Evolutionary conservation across 371 early-diverging fungal genomes (phyloP), one percentile per base, ranked within the genome.

Genomic region (Blakeslea trispora): DNA sequence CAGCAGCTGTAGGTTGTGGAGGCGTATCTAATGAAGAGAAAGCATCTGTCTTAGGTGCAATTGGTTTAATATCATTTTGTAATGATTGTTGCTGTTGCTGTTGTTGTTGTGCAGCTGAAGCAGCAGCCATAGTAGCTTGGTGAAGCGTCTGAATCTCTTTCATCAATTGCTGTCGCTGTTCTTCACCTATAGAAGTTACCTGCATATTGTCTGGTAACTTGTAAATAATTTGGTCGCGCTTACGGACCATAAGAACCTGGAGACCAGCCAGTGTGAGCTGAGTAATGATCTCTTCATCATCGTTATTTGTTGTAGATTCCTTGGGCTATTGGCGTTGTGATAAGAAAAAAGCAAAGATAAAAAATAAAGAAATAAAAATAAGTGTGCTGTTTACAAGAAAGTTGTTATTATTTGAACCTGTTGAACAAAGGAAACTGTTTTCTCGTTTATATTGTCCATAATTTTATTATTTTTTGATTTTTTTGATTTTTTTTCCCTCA

Each of bases 131-230:
- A 1, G 77, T 72, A 0, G 79, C 37, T 37, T 37, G 37, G 14
- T 37, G 37, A 1, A 37, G 37, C 11, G 42, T n/a, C 17, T 42
- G 42, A 3, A 37, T 37, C 11, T 37, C 37, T 14, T 37, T 37
- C 14, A 37, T 37, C 14, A 37, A 10, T 11, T 37, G 37, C 11
- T 37, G 37, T 37, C 37, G 3, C 11, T 37, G 37, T 10, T 37
- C 37, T 37, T 37, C 37, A 7, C 67, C 66, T 7, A 85, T 67
- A 2, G 81, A 75, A 22, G 77, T 59, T 10, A 83, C 75, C 1
- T 80, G 77, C 77, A 83, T 81, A 47, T 81, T 76, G 61, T 81
- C 84, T 4, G 83, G 81, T 34, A 85, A 53, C 40, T 82, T 85
- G 54, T 85, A 85, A 17, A 85, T 79, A 55, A 85, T 82, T 45